Evolutionary conservation across 495 filamentous ascomycete species (phyloP).

Genomic region (Aspergillus olivimuriae): DNA sequence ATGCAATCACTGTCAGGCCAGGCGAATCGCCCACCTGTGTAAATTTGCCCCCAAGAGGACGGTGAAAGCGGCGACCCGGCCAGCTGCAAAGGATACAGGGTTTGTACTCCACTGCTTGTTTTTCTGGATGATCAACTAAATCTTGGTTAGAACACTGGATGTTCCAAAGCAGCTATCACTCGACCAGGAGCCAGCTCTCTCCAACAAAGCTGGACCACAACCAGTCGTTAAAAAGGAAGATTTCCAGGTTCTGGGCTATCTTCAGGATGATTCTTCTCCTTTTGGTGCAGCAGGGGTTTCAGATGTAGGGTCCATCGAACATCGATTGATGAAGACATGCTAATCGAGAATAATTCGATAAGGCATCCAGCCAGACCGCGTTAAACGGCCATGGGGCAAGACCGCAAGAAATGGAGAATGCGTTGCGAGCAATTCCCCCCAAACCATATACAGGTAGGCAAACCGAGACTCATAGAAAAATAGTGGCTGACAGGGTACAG

Average conservation of each 20-base stretch:
- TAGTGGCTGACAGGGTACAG: slow-evolving; percentile 19
- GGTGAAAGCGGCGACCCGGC: slow-evolving; percentile 2
- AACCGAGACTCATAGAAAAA: not conserved
- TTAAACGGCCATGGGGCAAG: not conserved
- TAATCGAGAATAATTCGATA: too few species aligned
- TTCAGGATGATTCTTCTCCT: slow-evolving; percentile 13
- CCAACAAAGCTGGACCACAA: not conserved
- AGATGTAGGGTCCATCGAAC: too few species aligned
- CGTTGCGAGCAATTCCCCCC: slow-evolving; percentile 17
- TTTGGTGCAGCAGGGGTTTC: slow-evolving; percentile 1
- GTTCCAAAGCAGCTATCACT: not conserved
- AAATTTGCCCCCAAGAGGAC: slow-evolving; percentile 16
- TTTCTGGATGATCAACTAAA: not conserved
- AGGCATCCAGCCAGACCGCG: not conserved
- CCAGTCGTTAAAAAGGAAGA: slow-evolving; percentile 8
- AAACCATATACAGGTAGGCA: slow-evolving; percentile 27
- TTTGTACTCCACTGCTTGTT: slow-evolving; percentile 1
- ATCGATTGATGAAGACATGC: too few species aligned
- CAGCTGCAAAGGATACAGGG: slow-evolving; percentile 8
- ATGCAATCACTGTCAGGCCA: slow-evolving; percentile 28
- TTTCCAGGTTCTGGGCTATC: slow-evolving; percentile 21
- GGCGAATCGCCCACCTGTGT: slow-evolving; percentile 26
- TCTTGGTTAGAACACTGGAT: not conserved
- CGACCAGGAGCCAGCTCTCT: not conserved
- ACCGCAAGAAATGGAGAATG: slow-evolving; percentile 20